Conservation (phyloP, 768 basidiomycete genomes). For the Kwoniella pini region DNA sequence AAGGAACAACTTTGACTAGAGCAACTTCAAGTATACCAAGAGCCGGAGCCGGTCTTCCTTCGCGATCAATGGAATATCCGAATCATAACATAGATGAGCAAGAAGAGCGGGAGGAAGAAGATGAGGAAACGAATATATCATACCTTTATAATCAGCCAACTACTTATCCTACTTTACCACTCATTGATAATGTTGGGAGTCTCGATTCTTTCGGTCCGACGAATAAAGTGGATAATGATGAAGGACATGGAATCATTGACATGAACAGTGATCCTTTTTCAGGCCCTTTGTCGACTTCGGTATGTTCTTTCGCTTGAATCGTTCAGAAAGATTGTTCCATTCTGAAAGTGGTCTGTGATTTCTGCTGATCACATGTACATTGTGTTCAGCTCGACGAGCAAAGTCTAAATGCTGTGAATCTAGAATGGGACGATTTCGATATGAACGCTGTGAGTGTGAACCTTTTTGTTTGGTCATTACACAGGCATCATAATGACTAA, state of each 20-base stretch:
- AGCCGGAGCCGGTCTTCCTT: background rate
- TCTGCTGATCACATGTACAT: background rate
- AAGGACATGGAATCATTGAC: no score
- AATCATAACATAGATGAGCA: background rate
- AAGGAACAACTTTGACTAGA: slow-evolving; percentile 11
- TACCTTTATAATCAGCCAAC: no score
- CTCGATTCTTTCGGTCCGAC: no score
- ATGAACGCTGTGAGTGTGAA: slow-evolving; percentile 16
- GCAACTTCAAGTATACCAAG: background rate
- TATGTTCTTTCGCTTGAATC: background rate
- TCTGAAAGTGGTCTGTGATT: no score
- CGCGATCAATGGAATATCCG: background rate
- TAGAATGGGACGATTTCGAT: slow-evolving; percentile 19
- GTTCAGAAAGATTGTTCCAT: no score
- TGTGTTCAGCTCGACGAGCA: slow-evolving; percentile 1
- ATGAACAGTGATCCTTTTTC: no score
- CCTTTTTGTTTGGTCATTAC: no score
- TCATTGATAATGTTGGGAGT: background rate
- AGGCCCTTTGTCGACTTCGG: background rate
- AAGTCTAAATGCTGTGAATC: background rate
- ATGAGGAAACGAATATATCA: no score
- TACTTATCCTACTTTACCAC: background rate
- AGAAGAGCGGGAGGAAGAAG: background rate
- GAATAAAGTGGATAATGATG: no score
- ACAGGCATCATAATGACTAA: no score